Base-by-base conservation (phyloP, 139 green algal genomes). In the Chlamydomonas incerta region DNA sequence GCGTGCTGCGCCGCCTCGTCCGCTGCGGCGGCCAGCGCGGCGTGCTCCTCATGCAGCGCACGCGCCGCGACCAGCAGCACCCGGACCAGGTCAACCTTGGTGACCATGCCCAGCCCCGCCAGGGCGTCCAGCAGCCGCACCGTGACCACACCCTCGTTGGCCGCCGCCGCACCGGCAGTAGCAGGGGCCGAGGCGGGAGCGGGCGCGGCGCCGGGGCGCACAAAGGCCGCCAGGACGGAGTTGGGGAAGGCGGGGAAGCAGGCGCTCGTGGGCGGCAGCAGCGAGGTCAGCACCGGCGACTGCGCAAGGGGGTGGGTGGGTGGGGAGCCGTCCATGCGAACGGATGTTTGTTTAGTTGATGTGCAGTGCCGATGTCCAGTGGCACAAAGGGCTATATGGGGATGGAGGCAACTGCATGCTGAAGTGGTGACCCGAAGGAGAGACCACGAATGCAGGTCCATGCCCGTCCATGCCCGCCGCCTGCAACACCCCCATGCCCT, bases 51-150 rank as follows among this genome's bases (percentile, higher is more conserved):
- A 9, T 88, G 57, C 15, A 96, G 82, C 23, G 74, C 87, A 1
- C 70, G 60, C 17, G 94, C 94, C 9, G 88, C 88, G 13, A 74
- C 63, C 17, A 95, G 57, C 70, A 96, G 74, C 34, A 89, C 92
- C 66, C 88, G 47, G 58, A 91, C 41, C 41, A 50, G 41, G 41
- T 50, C 41, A 50, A 50, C 41, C 41, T 50, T 50, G 5, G 41
- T 50, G 17, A 80, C 85, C 86, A 97, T 80, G 55, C 94, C 94
- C 60, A 96, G 90, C 23, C 34, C 0, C 0, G 33, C 76, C 46
- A 97, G 86, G 0, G 69, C 86, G 41, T 87, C 89, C 35, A 96
- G 87, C 52, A 95, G 74, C 29, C 62, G 62, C 13, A 26, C 18
- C 35, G 58, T 50, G 41, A 50, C 41, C 41, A 66, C 9, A 23